Evolutionary conservation across 768 basidiomycete genomes (phyloP).

Genomic region (Phlegmacium glaucopus): DNA sequence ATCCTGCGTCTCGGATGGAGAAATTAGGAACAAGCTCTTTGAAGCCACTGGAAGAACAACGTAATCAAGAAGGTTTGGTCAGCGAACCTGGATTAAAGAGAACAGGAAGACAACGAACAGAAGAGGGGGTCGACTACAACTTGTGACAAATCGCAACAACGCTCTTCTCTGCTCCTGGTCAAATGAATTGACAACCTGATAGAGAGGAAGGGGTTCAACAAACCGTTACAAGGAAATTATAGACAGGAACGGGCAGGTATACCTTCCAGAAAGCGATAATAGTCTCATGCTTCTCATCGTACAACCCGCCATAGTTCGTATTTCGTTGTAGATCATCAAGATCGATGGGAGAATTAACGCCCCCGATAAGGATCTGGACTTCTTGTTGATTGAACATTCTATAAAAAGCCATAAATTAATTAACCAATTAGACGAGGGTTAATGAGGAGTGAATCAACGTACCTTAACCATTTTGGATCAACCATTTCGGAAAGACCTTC

Average conservation of each 20-base stretch:
- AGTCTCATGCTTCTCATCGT: constrained; percentile 65
- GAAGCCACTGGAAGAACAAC: constrained; percentile 57
- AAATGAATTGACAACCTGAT: constrained; percentile 73
- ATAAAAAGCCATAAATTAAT: not conserved
- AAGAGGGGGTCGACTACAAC: constrained; percentile 85
- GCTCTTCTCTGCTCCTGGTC: constrained; percentile 75
- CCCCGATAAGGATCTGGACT: constrained; percentile 87
- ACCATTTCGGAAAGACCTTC: constrained; percentile 92
- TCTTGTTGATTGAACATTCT: constrained; percentile 99
- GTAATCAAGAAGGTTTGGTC: not conserved
- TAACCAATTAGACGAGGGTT: not conserved
- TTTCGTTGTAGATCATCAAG: constrained; percentile 74
- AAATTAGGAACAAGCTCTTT: constrained; percentile 86
- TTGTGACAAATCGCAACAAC: constrained; percentile 89
- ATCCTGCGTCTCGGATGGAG: constrained; percentile 78
- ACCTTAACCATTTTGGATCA: constrained; percentile 85
- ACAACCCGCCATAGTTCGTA: constrained; percentile 82
- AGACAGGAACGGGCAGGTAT: constrained; percentile 14
- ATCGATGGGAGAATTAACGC: constrained; percentile 82
- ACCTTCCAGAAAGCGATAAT: constrained; percentile 85
- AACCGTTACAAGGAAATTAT: not conserved
- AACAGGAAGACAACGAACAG: constrained; percentile 45
- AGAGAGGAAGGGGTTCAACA: constrained; percentile 1
- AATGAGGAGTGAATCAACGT: constrained; percentile 9
- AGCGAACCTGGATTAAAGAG: not conserved